Evolutionary conservation across 2,329 filamentous ascomycete genomes (phyloP).

Genomic region (Xylaria sp.): DNA sequence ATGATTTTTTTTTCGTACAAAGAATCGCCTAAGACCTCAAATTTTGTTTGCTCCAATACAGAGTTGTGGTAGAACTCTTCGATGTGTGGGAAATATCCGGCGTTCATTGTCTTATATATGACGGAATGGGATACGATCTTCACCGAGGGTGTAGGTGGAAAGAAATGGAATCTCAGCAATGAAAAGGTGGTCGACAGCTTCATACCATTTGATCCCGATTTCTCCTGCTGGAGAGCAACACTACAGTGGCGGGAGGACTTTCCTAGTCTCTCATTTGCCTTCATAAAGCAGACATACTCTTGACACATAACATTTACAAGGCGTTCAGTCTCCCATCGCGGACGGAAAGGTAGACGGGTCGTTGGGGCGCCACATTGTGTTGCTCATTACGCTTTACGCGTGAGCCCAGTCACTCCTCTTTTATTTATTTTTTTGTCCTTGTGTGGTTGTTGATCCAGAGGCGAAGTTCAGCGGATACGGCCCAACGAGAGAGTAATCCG

Average conservation of each 20-base stretch:
- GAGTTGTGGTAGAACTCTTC: slow-evolving; percentile 37
- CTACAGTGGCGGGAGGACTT: slow-evolving; percentile 10
- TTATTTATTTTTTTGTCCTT: slow-evolving; percentile 30
- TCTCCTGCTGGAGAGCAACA: slow-evolving; percentile 27
- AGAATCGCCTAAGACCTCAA: slow-evolving; percentile 10
- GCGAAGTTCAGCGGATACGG: slow-evolving; percentile 10
- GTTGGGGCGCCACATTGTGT: slow-evolving; percentile 27
- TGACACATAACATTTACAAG: slow-evolving; percentile 38
- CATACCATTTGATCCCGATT: slow-evolving; percentile 35
- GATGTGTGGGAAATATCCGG: slow-evolving; percentile 44
- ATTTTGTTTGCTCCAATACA: slow-evolving; percentile 34
- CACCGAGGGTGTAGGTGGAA: slow-evolving; percentile 40
- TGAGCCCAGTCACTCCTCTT: slow-evolving; percentile 14
- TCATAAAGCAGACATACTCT: slow-evolving; percentile 32
- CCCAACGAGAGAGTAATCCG: slow-evolving; percentile 1
- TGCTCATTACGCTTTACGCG: slow-evolving; percentile 25
- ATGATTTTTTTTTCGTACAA: slow-evolving; percentile 20
- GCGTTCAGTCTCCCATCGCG: slow-evolving; percentile 32
- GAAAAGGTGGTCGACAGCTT: slow-evolving; percentile 33
- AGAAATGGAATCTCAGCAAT: slow-evolving; percentile 47
- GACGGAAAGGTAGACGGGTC: slow-evolving; percentile 28
- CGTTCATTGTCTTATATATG: slow-evolving; percentile 49
- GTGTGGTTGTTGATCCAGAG: slow-evolving; percentile 9
- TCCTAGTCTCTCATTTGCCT: slow-evolving; percentile 21
- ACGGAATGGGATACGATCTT: slow-evolving; percentile 50